A percentile compares a stretch with the other conserved stretches of the same genome.
Conservation (phyloP, 2,329 filamentous ascomycete species). For the Pestalotiopsis sp. region DNA sequence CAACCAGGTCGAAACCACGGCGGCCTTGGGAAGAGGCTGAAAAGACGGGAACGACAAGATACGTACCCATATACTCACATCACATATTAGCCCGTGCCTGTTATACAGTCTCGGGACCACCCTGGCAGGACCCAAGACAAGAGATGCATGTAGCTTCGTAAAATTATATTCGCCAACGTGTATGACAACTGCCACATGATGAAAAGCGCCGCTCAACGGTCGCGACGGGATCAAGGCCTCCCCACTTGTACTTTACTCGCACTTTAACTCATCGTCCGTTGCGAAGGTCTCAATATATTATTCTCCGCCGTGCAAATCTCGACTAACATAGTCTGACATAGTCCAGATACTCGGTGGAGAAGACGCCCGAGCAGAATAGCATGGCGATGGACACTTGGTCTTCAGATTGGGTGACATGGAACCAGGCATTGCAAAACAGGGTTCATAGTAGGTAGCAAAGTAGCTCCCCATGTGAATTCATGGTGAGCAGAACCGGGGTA, state of each 20-base stretch:
- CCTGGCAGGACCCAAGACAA: background rate
- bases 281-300: slow-evolving; percentile 7
- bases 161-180: background rate
- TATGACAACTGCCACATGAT: background rate
- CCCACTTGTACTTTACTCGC: background rate
- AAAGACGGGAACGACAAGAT: background rate
- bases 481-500: background rate
- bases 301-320: background rate
- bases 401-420: background rate
- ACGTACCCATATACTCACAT: background rate
- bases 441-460: background rate
- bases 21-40: background rate
- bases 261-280: background rate
- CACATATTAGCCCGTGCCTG: background rate
- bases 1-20: background rate
- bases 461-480: background rate
- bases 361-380: background rate
- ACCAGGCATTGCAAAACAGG: background rate
- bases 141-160: background rate
- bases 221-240: background rate
- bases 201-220: background rate
- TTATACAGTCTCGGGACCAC: background rate
- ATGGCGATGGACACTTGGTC: background rate
- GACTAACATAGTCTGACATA: background rate
- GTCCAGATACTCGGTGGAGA: background rate